Evolutionary conservation across 2,329 filamentous ascomycete species (phyloP), one percentile per base, ranked within the genome.

Genomic region (Aureobasidium sp.): DNA sequence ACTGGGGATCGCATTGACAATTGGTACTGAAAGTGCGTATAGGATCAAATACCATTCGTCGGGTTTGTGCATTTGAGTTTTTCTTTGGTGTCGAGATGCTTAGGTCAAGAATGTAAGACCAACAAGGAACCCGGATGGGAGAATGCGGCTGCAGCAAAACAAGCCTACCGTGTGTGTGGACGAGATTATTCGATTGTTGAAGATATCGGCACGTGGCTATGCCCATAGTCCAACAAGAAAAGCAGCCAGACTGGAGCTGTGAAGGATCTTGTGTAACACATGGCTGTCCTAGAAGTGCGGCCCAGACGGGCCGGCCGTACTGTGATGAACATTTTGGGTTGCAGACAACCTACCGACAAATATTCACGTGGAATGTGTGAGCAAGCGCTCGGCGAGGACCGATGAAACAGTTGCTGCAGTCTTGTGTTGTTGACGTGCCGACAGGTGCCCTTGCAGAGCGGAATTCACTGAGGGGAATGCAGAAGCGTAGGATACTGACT

Each of bases 321-420:
- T 36, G 57, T 49, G 34, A 50, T 59, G 41, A 30, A 29, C 29
- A 30, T 57, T 57, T 34, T 48, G 54, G 42, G 39, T 7, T 55
- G 50, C 36, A 53, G 37, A 29, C 48, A 34, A 29, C 27, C 34
- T n/a, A 32, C 48, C 45, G 5, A 53, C 21, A 51, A n/a, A 51
- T 30, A 21, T 59, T 59, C 57, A 59, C 45, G 57, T 59, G 57
- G 57, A 59, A 59, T 59, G 57, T 59, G 44, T 59, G 55, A 42
- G 45, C 25, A 49, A 50, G 55, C 45, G 57, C 57, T 59, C 54
- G 54, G 54, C 13, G 29, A n/a, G 11, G 32, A 39, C 32, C 54
- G 30, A 45, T 29, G 30, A 25, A 41, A 53, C 30, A 25, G n/a
- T 39, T 39, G 49, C 36, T 39, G 49, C 42, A 29, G 42, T 16